These are phyloP conservation scores for Neurospora sp. DNA, from an alignment of 2,329 filamentous ascomycete genomes.

Conservation along the genomic window DNA sequence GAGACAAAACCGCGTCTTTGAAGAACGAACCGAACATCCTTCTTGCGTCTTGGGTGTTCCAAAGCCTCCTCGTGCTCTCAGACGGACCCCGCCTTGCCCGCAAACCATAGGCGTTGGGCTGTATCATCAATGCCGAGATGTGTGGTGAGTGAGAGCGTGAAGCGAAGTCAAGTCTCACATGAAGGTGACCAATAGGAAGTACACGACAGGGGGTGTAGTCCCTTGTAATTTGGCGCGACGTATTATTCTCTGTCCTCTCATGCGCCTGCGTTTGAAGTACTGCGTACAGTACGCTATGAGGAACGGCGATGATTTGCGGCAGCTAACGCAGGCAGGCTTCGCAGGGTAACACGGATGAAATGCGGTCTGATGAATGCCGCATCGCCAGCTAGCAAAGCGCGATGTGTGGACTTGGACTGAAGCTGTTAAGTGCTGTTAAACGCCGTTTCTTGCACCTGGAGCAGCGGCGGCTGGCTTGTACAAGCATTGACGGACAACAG, in stretches of 20 bases:
- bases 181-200: constrained; percentile 22
- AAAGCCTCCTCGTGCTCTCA: neutral
- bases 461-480: neutral
- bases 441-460: neutral
- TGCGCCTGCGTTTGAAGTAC: constrained; percentile 23
- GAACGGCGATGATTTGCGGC: constrained; percentile 3
- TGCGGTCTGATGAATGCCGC: neutral
- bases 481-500: neutral
- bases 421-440: neutral
- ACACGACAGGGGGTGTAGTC: constrained; percentile 19
- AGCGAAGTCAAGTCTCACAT: constrained; percentile 16
- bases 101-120: constrained; percentile 1
- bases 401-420: neutral
- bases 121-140: constrained; percentile 7
- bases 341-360: neutral
- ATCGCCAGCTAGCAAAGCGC: neutral
- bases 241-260: constrained; percentile 19
- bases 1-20: neutral
- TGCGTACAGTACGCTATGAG: neutral
- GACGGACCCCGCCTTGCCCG: constrained; percentile 2
- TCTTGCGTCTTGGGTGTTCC: neutral
- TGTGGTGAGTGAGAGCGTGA: constrained; percentile 11
- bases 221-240: constrained; percentile 27
- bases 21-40: neutral
- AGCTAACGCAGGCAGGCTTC: constrained; percentile 14